A percentile compares a stretch with the other conserved stretches of the same genome.
Evolutionary conservation across 768 basidiomycete species (phyloP).

Genomic region (Ramaria sp.): DNA sequence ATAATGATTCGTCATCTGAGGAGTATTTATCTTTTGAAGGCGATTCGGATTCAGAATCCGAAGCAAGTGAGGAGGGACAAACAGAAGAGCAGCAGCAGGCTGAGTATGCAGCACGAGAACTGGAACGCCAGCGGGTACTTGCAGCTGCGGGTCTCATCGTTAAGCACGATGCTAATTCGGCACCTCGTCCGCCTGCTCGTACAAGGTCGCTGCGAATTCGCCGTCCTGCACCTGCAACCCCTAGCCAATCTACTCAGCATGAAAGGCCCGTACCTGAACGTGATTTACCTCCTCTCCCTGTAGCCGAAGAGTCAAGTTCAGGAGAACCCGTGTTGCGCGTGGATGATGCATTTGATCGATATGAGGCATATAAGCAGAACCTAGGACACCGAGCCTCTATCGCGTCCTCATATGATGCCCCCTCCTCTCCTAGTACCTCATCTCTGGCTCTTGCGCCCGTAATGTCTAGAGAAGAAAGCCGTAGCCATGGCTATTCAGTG

Average conservation of each 20-base stretch:
- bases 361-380: conserved; percentile 68
- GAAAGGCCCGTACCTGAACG: conserved; percentile 24
- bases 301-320: conserved; percentile 13
- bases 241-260: conserved; percentile 17
- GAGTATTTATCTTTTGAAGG: conserved; percentile 32
- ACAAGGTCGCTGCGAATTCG: conserved; percentile 20
- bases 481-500: conserved; percentile 31
- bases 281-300: conserved; percentile 41
- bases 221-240: conserved; percentile 44
- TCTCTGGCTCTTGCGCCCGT: conserved; percentile 24
- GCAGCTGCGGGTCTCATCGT: conserved; percentile 82
- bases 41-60: conserved; percentile 30
- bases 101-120: conserved; percentile 51
- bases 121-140: conserved; percentile 74
- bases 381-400: conserved; percentile 36
- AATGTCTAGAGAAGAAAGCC: conserved; percentile 21
- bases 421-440: conserved; percentile 22
- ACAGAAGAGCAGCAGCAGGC: conserved; percentile 36
- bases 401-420: conserved; percentile 33
- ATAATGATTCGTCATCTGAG: conserved; percentile 24
- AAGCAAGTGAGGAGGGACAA: conserved; percentile 19
- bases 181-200: conserved; percentile 27
- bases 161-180: conserved; percentile 46
- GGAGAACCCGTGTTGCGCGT: conserved; percentile 33
- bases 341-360: conserved; percentile 85